Evolutionary conservation across 148 eudicot genomes (phyloP).

Genomic region (Amaranthus palmeri): DNA sequence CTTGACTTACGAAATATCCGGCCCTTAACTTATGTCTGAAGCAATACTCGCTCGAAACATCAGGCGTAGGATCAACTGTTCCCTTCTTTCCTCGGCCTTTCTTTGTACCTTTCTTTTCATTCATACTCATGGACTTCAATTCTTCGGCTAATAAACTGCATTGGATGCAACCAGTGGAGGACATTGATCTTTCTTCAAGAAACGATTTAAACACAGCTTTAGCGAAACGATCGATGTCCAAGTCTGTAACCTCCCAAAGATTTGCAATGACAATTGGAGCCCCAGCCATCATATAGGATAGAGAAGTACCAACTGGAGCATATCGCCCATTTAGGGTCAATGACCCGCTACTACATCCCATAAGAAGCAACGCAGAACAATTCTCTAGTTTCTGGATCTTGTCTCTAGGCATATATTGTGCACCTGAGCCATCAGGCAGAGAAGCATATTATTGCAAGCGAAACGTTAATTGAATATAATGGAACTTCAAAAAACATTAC

Average conservation of each 20-base stretch:
- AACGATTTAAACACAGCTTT: conserved; percentile 70
- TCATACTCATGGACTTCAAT: conserved; percentile 40
- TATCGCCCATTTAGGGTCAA: conserved; percentile 51
- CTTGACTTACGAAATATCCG: conserved; percentile 73
- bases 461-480: not conserved
- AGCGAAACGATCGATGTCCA: conserved; percentile 88
- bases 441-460: not conserved
- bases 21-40: conserved; percentile 64
- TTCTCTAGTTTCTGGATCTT: conserved; percentile 64
- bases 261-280: conserved; percentile 89
- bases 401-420: conserved; percentile 64
- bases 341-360: conserved; percentile 94
- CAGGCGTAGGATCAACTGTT: conserved; percentile 8
- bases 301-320: conserved; percentile 69
- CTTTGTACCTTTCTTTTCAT: conserved; percentile 33
- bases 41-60: conserved; percentile 20
- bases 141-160: conserved; percentile 53
- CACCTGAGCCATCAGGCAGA: conserved; percentile 37
- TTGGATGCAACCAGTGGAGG: conserved; percentile 42
- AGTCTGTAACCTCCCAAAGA: conserved; percentile 95
- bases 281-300: conserved; percentile 72
- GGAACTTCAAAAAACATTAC: not conserved
- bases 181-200: conserved; percentile 59
- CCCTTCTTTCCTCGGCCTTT: conserved; percentile 39
- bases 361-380: conserved; percentile 74